Base-by-base conservation (phyloP, 768 basidiomycete genomes). In the Leccinum olivaceopallidum region DNA sequence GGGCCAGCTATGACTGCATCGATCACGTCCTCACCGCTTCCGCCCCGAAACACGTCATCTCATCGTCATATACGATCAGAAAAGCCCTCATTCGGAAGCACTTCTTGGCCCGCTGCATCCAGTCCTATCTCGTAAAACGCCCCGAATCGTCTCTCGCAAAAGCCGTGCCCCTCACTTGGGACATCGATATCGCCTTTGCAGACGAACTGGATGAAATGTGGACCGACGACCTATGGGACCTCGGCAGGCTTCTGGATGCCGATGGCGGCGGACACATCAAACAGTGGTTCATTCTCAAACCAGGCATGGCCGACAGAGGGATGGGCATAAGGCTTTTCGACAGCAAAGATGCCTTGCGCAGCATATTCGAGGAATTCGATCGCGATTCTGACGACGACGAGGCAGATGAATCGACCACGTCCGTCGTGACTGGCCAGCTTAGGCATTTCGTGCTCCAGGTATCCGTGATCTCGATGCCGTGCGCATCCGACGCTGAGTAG, bases 361-460 rank as follows among this genome's bases (percentile, higher is more conserved):
- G 72, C 5, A 95, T 98, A 26, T 92, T 98, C 62, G 81, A 87
- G 63, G 83, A 83, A 22, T 98, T 98, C 64, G 95, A 96, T 62
- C 75, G 79, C 16, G 72, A 79, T 20, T 79, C 79, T 3, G 80
- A 82, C 2, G 82, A 84, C 1, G 82, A 84, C 3, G 81, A 81
- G 2, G 78, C 77, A 6, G 78, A 75, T 26, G 73, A 74, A 39
- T 55, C 57, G 6, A 75, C 71, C 24, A 89, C 85, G 0, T 80
- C 85, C 7, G 84, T 98, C 5, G 80, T 86, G 57, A 89, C 87
- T 13, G 94, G 92, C 10, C 96, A 97, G 66, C 80, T 99, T 49
- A 84, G 96, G 26, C 93, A 98, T 74, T 99, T 98, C 74, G 94
- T 99, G 18, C 86, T 98, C 39, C 97, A 98, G 86, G 96, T 94